Evolutionary conservation across 2,329 filamentous ascomycete species (phyloP), one percentile per base, ranked within the genome.

Genomic region (Microsporum ferrugineum): DNA sequence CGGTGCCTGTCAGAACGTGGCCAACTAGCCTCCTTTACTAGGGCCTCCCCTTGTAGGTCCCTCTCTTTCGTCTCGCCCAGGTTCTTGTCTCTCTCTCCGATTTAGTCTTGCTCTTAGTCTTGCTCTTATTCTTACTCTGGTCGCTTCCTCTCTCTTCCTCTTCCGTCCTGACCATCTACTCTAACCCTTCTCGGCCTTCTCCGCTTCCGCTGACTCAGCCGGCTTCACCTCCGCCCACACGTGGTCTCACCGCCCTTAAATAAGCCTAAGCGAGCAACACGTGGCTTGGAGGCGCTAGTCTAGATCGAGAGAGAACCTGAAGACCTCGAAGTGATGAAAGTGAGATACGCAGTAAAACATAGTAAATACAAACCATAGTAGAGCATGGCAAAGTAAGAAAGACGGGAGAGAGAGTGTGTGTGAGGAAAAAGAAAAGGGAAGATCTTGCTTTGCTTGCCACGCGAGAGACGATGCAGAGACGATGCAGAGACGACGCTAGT

Each of bases 1-100:
- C 45, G 45, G 45, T 49, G 45, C 45, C 45, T 49, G 45, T 49
- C 45, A 49, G 45, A 49, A 49, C 45, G 45, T 49, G 45, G 45
- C 45, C 17, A 14, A 29, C 43, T 47, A 27, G 43, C 17, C 41
- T 45, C 41, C 14, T 12, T 39, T 39, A 39, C 38, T 8, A 39
- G 38, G 3, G 6, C 27, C 10, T 23, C 14, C 45, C 45, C 14
- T 17, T 23, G 14, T 49, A 7, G 45, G 45, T 10, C 17, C 17
- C 29, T 49, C 10, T 49, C 14, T 49, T 49, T 39, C 38, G 8
- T 12, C 38, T 12, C 10, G 14, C 10, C 38, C 14, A 3, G 38
- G 5, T 55, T 55, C 33, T 55, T 55, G 10, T 17, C 14, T 29
- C 1, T 33, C 14, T 55, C 51, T 55, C n/a, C 27, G 10, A 5